Evolutionary conservation across 2,329 filamentous ascomycete genomes (phyloP), one percentile per base, ranked within the genome.

Genomic region (Diplodia scrobiculata): DNA sequence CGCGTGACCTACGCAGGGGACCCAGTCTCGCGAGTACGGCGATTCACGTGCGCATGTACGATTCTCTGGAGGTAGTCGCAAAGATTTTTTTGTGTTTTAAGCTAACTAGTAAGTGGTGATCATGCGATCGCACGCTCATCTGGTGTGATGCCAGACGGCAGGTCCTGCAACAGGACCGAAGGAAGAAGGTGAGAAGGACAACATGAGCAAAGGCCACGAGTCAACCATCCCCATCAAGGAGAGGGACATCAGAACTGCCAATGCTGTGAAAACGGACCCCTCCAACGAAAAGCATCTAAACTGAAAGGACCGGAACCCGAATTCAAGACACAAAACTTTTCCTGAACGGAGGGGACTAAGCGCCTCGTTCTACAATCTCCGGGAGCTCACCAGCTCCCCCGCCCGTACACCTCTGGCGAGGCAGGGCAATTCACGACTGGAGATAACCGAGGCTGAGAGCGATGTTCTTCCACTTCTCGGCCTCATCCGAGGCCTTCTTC

Each of bases 161-260:
- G 11, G 6, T 27, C 36, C 36, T 36, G 13, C 2, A 29, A 45
- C 21, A 59, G 36, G 53, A 41, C 29, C 54, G 9, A n/a, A 25
- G 25, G 5, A 50, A 17, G 7, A 45, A 60, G 55, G 3, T 25
- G 55, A 48, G 55, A 19, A 21, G 27, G 21, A 52, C 7, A 59
- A 25, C 14, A 41, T 14, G 14, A 58, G 63, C 52, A 66, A 55
- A 50, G 63, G 79, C 80, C 80, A 82, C 81, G 81, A 83, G 81
- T 83, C 81, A 79, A 83, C 79, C 78, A 77, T 7, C 70, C 52
- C 52, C 29, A 21, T 19, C 17, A n/a, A 29, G 65, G 50, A 36
- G 68, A 79, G 80, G 82, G 81, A 83, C 81, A 73, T 82, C 81
- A 83, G 81, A 82, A 80, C 76, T 79, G 77, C 79, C 73, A 25